phyloP scores from a whole-genome alignment of 352 stramenopile genomes.

The Vaucheria bursata region DNA sequence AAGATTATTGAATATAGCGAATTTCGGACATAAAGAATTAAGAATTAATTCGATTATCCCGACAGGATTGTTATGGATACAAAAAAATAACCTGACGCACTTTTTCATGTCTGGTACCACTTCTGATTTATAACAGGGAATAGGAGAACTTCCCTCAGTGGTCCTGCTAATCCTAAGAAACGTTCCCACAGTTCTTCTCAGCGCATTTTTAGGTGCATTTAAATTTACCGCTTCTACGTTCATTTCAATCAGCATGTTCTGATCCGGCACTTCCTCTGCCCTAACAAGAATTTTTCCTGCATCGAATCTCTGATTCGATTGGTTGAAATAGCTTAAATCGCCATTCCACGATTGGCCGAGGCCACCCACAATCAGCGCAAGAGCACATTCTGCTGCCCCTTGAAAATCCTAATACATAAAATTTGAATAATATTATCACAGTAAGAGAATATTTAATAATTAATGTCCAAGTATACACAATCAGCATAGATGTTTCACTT shows the following conservation, averaged over 20 bases:
- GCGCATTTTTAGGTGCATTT: not conserved
- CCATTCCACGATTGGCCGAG: constrained; percentile 31
- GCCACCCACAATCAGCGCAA: constrained; percentile 32
- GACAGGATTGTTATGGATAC: too few species aligned
- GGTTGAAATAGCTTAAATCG: not conserved
- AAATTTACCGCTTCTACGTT: not conserved
- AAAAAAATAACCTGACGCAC: too few species aligned
- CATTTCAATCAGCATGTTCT: constrained; percentile 3
- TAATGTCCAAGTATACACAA: too few species aligned
- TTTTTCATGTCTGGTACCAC: constrained; percentile 11
- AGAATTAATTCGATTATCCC: too few species aligned
- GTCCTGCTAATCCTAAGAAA: constrained; percentile 32
- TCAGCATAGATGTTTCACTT: too few species aligned
- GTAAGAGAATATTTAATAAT: too few species aligned
- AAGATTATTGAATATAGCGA: too few species aligned
- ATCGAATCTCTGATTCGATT: not conserved
- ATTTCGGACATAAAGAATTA: too few species aligned
- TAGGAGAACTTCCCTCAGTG: constrained; percentile 12
- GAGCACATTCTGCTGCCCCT: constrained; percentile 18
- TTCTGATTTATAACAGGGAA: constrained; percentile 43
- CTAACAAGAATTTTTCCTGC: constrained; percentile 17
- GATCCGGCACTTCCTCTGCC: constrained; percentile 35
- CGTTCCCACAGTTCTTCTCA: not conserved
- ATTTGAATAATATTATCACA: not conserved
- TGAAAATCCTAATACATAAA: constrained; percentile 21